These are phyloP conservation scores for Dichomitus squalens DNA, from an alignment of 1,284 basidiomycete genomes.

Conservation along the genomic window DNA sequence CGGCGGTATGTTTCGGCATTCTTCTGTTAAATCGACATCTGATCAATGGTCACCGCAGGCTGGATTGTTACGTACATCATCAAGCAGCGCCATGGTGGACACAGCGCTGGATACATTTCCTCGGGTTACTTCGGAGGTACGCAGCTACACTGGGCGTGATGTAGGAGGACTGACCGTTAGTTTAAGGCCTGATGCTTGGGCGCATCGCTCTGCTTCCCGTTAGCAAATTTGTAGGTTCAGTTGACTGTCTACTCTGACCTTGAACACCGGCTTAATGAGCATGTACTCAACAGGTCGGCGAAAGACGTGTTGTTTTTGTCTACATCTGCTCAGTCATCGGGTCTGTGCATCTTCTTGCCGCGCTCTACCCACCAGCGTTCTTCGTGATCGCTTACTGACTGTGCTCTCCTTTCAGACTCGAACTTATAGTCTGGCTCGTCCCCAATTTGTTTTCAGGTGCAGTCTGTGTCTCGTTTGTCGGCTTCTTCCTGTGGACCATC, in stretches of 20 bases:
- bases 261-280: background rate
- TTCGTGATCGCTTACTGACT: background rate
- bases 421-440: constrained; percentile 60
- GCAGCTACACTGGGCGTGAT: background rate
- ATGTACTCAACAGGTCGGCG: constrained; percentile 39
- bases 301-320: constrained; percentile 41
- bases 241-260: background rate
- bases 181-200: constrained; percentile 42
- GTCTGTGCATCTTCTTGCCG: constrained; percentile 22
- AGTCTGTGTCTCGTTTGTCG: constrained; percentile 54
- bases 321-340: constrained; percentile 38
- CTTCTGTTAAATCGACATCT: background rate
- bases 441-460: constrained; percentile 55
- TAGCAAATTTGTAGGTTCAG: constrained; percentile 42
- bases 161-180: background rate
- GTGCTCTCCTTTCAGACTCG: constrained; percentile 37
- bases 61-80: constrained; percentile 56
- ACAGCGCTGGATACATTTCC: constrained; percentile 50
- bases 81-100: constrained; percentile 44
- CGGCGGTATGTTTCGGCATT: constrained; percentile 33
- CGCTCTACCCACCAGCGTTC: background rate
- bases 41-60: constrained; percentile 29
- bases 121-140: constrained; percentile 52
- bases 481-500: constrained; percentile 52
- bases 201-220: constrained; percentile 49